These are phyloP conservation scores for Fimicolochytrium jonesii DNA, from an alignment of 192 early-diverging fungal genomes.

Conservation along the genomic window DNA sequence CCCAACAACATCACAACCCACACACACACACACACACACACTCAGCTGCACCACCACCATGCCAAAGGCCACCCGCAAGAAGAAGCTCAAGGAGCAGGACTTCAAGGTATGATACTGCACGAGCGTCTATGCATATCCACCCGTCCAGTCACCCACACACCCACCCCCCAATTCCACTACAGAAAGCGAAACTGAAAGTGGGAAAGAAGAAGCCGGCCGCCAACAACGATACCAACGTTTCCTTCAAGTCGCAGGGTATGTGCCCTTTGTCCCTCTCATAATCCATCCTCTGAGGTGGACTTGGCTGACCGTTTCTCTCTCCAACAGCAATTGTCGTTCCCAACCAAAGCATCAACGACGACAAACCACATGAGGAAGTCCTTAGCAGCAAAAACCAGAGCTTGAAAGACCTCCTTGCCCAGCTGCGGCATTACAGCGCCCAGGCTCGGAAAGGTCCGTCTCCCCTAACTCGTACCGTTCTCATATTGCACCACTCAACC, in stretches of 20 bases:
- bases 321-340: constrained; percentile 67
- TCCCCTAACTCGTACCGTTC: too few relatives aligned
- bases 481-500: too few relatives aligned
- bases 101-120: constrained; percentile 48
- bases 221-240: constrained; percentile 73
- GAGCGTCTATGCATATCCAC: background rate
- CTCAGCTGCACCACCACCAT: too few relatives aligned
- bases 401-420: constrained; percentile 66
- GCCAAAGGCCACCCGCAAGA: constrained; percentile 44
- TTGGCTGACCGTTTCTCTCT: background rate
- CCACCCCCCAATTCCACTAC: background rate
- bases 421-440: constrained; percentile 75
- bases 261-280: background rate
- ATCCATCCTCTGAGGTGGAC: background rate
- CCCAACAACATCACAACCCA: too few relatives aligned
- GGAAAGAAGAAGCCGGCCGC: constrained; percentile 80
- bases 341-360: constrained; percentile 70
- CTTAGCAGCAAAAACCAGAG: constrained; percentile 77
- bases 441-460: constrained; percentile 35
- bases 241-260: constrained; percentile 73
- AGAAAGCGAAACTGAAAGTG: constrained; percentile 90
- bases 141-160: background rate
- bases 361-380: constrained; percentile 61
- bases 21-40: too few relatives aligned
- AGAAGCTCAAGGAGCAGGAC: constrained; percentile 72